These are phyloP conservation scores for Coffea eugenioides DNA, from an alignment of 257 asterid species.

Conservation along the genomic window DNA sequence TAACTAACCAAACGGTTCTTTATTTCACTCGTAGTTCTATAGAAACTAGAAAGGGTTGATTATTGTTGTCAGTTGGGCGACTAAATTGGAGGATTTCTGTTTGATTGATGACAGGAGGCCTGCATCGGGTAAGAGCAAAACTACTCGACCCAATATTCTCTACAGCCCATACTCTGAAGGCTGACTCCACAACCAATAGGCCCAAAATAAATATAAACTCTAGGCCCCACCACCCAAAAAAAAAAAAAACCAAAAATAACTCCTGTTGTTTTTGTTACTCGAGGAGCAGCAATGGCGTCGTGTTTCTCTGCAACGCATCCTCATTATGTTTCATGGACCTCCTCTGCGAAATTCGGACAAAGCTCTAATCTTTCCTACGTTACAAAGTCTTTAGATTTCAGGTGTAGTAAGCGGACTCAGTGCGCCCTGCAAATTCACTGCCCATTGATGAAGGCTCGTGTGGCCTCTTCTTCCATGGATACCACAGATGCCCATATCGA, in stretches of 20 bases:
- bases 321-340: conserved; percentile 35
- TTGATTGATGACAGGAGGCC: background rate
- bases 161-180: background rate
- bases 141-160: background rate
- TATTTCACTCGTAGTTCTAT: too few relatives aligned
- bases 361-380: background rate
- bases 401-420: conserved; percentile 12
- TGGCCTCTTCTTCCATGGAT: conserved; percentile 28
- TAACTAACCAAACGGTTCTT: too few relatives aligned
- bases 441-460: conserved; percentile 30
- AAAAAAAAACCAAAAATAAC: too few relatives aligned
- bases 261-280: background rate
- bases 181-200: background rate
- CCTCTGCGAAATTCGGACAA: conserved; percentile 8
- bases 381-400: background rate
- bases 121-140: background rate
- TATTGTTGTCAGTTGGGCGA: too few relatives aligned
- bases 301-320: conserved; percentile 40
- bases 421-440: conserved; percentile 11
- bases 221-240: too few relatives aligned
- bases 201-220: background rate
- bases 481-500: conserved; percentile 21
- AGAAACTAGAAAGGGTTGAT: too few relatives aligned
- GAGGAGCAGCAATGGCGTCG: conserved; percentile 38
- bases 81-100: too few relatives aligned